Evolutionary conservation across 371 early-diverging fungal genomes (phyloP).

Genomic region (Saksenaea vasiformis): DNA sequence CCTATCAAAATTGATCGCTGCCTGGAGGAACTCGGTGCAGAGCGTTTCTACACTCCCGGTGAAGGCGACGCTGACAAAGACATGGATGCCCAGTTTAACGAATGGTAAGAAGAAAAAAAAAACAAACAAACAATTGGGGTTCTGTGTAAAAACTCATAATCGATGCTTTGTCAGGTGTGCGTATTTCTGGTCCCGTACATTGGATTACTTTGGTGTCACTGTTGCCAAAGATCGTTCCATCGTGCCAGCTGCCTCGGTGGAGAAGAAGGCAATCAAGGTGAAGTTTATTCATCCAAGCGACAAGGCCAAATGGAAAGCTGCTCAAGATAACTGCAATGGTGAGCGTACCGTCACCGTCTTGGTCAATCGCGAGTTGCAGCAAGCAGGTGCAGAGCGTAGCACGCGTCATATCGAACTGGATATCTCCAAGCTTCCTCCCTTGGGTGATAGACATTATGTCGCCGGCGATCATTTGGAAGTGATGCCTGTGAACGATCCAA

Average conservation of each 20-base stretch:
- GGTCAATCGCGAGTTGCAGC: slow-evolving; percentile 22
- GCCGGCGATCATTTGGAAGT: slow-evolving; percentile 54
- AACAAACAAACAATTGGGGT: neutral
- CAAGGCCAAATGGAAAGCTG: slow-evolving; percentile 7
- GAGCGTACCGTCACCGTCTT: slow-evolving; percentile 17
- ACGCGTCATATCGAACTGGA: slow-evolving; percentile 41
- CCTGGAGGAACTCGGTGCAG: slow-evolving; percentile 38
- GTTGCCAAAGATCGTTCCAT: slow-evolving; percentile 1
- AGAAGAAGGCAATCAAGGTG: slow-evolving; percentile 4
- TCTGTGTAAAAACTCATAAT: no score
- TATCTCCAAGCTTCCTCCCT: slow-evolving; percentile 6
- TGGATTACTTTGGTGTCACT: neutral
- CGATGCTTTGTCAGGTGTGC: slow-evolving; percentile 17
- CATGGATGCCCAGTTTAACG: slow-evolving; percentile 33
- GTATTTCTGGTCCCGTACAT: slow-evolving; percentile 6
- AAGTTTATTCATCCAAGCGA: slow-evolving; percentile 10
- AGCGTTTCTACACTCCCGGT: slow-evolving; percentile 30
- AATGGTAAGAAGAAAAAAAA: slow-evolving; percentile 16
- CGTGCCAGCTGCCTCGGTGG: slow-evolving; percentile 1
- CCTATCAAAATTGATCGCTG: slow-evolving; percentile 32
- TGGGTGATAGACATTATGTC: slow-evolving; percentile 17
- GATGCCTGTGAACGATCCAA: slow-evolving; percentile 29
- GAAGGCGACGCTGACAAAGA: slow-evolving; percentile 41
- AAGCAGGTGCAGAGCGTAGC: slow-evolving; percentile 19
- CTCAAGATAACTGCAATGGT: slow-evolving; percentile 11